phyloP scores from a whole-genome alignment of 2,329 filamentous ascomycete genomes.

The Aspergillus jensenii region DNA sequence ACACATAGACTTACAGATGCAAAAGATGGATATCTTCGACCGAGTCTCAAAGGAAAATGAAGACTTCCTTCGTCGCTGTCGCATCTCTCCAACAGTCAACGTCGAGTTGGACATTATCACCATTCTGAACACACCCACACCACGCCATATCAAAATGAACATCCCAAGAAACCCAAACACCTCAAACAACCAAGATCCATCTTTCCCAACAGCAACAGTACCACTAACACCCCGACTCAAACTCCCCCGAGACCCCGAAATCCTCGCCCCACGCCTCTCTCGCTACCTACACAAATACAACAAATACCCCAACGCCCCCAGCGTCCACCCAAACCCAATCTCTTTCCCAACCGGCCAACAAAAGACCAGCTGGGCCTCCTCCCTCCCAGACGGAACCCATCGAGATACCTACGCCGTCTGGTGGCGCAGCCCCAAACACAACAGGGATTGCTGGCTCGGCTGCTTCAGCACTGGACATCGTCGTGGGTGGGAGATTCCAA shows the following conservation, averaged over 20 bases:
- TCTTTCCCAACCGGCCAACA: not conserved
- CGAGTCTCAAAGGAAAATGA: too few relatives aligned
- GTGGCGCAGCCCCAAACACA: not conserved
- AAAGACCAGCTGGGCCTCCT: not conserved
- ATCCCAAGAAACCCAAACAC: not conserved
- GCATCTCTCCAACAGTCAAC: too few relatives aligned
- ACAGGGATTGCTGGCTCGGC: not conserved
- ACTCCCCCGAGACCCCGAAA: not conserved
- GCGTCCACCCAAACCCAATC: not conserved
- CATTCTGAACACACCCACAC: not conserved
- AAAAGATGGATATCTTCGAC: too few relatives aligned
- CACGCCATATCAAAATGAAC: not conserved
- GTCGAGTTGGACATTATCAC: not conserved
- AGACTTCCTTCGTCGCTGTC: too few relatives aligned
- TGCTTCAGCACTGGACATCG: not conserved
- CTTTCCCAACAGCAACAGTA: not conserved
- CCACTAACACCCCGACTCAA: not conserved
- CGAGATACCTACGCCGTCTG: not conserved
- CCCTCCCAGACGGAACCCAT: not conserved
- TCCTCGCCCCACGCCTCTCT: not conserved
- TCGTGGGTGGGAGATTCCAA: not conserved
- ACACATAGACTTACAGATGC: too few relatives aligned
- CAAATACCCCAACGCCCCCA: not conserved
- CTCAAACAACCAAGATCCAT: not conserved
- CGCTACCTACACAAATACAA: not conserved